These are phyloP conservation scores for Plectosphaerella cucumerina DNA, from an alignment of 2,329 filamentous ascomycete genomes.

Conservation along the genomic window DNA sequence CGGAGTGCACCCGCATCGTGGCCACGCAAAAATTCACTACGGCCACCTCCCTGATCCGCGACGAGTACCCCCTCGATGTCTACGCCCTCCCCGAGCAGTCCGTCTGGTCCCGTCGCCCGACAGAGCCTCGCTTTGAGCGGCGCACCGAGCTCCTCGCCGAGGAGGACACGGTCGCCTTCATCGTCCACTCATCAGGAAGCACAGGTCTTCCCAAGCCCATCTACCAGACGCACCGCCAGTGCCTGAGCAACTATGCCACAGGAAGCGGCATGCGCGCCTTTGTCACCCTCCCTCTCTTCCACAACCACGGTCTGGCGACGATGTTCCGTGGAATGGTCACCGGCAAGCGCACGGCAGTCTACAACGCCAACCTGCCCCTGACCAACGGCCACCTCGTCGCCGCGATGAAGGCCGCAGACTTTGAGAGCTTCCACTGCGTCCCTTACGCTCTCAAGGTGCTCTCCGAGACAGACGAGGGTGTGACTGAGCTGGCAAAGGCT, in stretches of 20 bases:
- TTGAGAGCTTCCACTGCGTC: conserved; percentile 50
- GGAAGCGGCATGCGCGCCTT: conserved; percentile 38
- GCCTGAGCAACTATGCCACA: conserved; percentile 37
- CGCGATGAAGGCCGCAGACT: conserved; percentile 31
- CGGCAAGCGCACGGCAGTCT: conserved; percentile 40
- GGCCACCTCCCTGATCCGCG: conserved; percentile 6
- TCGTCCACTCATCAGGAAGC: conserved; percentile 38
- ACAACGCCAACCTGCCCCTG: conserved; percentile 43
- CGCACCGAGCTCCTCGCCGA: conserved; percentile 20
- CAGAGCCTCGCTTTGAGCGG: background rate
- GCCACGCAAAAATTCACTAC: conserved; percentile 3
- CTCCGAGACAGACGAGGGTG: conserved; percentile 46
- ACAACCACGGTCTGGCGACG: conserved; percentile 46
- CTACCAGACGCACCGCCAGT: conserved; percentile 42
- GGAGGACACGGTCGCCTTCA: conserved; percentile 14
- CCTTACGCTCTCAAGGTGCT: conserved; percentile 56
- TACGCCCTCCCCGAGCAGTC: conserved; percentile 6
- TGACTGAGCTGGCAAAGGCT: conserved; percentile 34
- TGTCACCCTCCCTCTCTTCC: conserved; percentile 45
- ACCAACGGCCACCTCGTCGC: conserved; percentile 37
- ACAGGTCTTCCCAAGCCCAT: conserved; percentile 55
- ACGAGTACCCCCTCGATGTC: conserved; percentile 8
- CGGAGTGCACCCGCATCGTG: conserved; percentile 24
- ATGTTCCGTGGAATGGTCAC: conserved; percentile 42
- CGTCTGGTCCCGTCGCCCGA: conserved; percentile 3